Base-by-base conservation (phyloP, 2,329 filamentous ascomycete species). In the Dothideomycetidae sp. region DNA sequence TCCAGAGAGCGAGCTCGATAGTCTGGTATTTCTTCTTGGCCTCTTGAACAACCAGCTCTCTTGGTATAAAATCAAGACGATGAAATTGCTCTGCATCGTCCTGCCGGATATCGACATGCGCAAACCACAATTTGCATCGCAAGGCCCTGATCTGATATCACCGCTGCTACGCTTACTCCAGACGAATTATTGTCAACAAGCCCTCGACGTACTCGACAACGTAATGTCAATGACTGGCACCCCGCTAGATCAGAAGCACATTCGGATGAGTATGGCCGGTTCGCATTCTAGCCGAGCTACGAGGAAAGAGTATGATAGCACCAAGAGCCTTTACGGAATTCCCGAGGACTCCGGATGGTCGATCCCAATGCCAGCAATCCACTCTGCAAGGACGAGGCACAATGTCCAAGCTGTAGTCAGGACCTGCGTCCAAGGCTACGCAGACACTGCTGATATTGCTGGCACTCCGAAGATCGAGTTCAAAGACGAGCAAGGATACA, bases 341-440 rank as follows among this genome's bases (percentile, higher is more conserved):
- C 90, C 90, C 0, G 88, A 96, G 54, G 78, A 85, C 14, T 90
- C 83, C 11, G 90, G 90, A 2, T 98, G 90, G 90, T 90, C 90
- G 0, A 84, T 98, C 31, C 88, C 90, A 0, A 75, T 92, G 54
- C 90, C 90, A 11, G 88, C 88, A 1, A 79, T 81, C 39, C 88
- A 93, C 61, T 90, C 86, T 1, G 78, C 80, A 37, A 73, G 77
- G 21, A 96, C 90, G 3, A 73, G 90, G 40, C 73, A 78, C 41
- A 98, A 98, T 50, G 90, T 98, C 2, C 88, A 96, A 55, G 84
- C 86, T 0, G 86, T 90, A 1, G 96, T 94, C 58, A 93, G 93
- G 58, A 93, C 86, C 46, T 94, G 86, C 52, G 80, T 83, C 37
- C 42, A 55, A 12, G 49, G 55, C 10, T 58, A 61, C 31, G 50